A percentile compares a stretch with the other conserved stretches of the same genome.
These are phyloP conservation scores for Ceriops tagal DNA, from an alignment of 345 rosid species.

Conservation along the genomic window DNA sequence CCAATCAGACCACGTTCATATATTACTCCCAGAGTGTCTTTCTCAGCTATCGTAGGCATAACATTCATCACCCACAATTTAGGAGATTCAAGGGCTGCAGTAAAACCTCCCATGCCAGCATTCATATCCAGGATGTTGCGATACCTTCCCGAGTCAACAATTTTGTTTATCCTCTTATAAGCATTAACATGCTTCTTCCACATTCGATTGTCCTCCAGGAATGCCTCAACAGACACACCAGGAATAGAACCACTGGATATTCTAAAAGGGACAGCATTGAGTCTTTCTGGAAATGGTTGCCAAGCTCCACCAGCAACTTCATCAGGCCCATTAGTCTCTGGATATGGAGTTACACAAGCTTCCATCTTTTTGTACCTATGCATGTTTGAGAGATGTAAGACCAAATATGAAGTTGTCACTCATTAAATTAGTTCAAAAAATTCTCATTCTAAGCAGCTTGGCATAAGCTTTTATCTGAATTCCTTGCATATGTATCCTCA, in stretches of 20 bases:
- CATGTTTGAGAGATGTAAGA: slow-evolving; percentile 1
- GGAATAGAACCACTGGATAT: slow-evolving; percentile 26
- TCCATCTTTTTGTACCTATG: slow-evolving; percentile 30
- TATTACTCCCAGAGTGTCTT: slow-evolving; percentile 28
- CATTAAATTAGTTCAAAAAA: background rate
- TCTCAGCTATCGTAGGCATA: slow-evolving; percentile 32
- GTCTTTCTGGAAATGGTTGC: slow-evolving; percentile 27
- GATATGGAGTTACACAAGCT: slow-evolving; percentile 25
- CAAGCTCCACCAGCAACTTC: slow-evolving; percentile 42
- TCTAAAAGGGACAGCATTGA: slow-evolving; percentile 27
- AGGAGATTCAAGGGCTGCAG: slow-evolving; percentile 32
- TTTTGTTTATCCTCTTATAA: slow-evolving; percentile 25
- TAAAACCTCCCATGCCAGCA: slow-evolving; percentile 36
- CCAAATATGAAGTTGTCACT: background rate
- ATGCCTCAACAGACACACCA: slow-evolving; percentile 12
- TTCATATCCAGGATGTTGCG: slow-evolving; percentile 35
- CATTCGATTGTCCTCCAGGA: slow-evolving; percentile 17
- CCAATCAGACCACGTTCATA: slow-evolving; percentile 35
- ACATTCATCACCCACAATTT: slow-evolving; percentile 36
- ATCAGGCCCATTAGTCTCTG: slow-evolving; percentile 16
- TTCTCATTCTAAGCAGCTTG: background rate
- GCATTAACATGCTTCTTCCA: slow-evolving; percentile 36
- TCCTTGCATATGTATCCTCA: background rate
- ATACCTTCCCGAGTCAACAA: slow-evolving; percentile 33
- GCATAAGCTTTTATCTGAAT: background rate